Percentiles rank a stretch among this genome's conserved stretches.
Evolutionary conservation across 2,329 filamentous ascomycete genomes (phyloP).

Genomic region (Aureobasidium melanogenum): DNA sequence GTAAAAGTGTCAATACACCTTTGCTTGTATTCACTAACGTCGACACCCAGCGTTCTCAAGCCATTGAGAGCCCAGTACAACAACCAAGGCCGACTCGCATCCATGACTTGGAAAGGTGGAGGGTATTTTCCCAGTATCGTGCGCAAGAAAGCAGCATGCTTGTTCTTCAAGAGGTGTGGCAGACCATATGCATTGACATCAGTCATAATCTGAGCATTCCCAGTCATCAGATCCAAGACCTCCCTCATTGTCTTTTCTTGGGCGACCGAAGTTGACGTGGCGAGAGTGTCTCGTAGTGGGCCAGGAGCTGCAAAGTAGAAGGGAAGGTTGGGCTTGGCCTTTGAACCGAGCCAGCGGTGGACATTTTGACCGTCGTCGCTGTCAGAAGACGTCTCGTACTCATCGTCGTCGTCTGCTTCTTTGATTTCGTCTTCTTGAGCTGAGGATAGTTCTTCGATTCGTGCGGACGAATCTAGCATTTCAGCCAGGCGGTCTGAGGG

Average conservation of each 20-base stretch:
- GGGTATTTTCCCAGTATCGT: conserved; percentile 53
- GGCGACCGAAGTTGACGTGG: conserved; percentile 57
- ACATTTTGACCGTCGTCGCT: conserved; percentile 7
- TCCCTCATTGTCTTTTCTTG: conserved; percentile 62
- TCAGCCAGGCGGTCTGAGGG: conserved; percentile 21
- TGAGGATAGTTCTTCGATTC: conserved; percentile 26
- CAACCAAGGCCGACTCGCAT: conserved; percentile 87
- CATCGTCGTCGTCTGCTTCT: conserved; percentile 16
- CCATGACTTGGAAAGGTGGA: conserved; percentile 59
- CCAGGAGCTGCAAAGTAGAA: conserved; percentile 51
- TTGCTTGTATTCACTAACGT: conserved; percentile 56
- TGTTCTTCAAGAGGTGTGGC: conserved; percentile 59
- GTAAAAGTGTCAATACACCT: conserved; percentile 60
- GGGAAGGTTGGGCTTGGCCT: conserved; percentile 25
- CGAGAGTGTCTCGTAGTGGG: conserved; percentile 55
- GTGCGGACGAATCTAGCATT: conserved; percentile 17
- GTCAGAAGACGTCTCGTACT: background rate
- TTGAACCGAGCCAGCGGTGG: conserved; percentile 14
- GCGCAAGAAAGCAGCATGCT: conserved; percentile 54
- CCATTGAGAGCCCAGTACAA: conserved; percentile 84
- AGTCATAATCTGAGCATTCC: conserved; percentile 40
- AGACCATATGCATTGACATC: conserved; percentile 60
- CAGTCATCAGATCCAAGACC: conserved; percentile 59
- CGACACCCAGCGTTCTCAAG: conserved; percentile 66
- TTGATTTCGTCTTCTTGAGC: conserved; percentile 19